phyloP scores from a whole-genome alignment of 164 flowering plant species.

The Tetracentron sinense region DNA sequence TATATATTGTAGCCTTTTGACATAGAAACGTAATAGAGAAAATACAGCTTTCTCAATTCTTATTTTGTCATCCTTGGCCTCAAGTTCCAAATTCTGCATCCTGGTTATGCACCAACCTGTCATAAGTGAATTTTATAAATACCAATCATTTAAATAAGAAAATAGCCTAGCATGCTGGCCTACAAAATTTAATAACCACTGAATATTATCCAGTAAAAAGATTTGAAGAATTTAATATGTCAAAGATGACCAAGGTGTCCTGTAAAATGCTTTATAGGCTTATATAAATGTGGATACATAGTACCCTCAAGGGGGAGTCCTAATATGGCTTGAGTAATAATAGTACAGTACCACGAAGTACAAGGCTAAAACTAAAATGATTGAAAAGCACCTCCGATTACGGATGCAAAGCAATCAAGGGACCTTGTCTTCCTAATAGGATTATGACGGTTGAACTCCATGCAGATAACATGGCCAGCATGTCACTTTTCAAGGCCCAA shows the following conservation, averaged over 20 bases:
- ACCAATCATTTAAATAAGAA: conserved; percentile 4
- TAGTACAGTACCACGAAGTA: background rate
- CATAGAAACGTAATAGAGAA: too few species aligned
- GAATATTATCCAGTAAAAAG: background rate
- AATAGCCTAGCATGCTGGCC: background rate
- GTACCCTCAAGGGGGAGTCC: background rate
- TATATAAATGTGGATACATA: background rate
- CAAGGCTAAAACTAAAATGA: background rate
- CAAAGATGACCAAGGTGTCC: background rate
- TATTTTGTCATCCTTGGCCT: conserved; percentile 21
- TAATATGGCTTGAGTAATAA: background rate
- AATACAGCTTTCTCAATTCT: too few species aligned
- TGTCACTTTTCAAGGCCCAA: conserved; percentile 64
- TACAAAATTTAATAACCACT: background rate
- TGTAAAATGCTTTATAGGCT: background rate
- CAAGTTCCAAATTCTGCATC: conserved; percentile 38
- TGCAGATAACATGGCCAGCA: conserved; percentile 53
- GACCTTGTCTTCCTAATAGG: conserved; percentile 83
- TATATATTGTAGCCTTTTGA: too few species aligned
- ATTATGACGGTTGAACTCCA: conserved; percentile 75
- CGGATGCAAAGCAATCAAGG: conserved; percentile 55
- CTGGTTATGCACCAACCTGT: conserved; percentile 75
- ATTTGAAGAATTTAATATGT: background rate
- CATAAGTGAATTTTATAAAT: conserved; percentile 1
- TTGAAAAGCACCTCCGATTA: conserved; percentile 57